Evolutionary conservation across 345 rosid genomes (phyloP).

Genomic region (Cardamine occulta): DNA sequence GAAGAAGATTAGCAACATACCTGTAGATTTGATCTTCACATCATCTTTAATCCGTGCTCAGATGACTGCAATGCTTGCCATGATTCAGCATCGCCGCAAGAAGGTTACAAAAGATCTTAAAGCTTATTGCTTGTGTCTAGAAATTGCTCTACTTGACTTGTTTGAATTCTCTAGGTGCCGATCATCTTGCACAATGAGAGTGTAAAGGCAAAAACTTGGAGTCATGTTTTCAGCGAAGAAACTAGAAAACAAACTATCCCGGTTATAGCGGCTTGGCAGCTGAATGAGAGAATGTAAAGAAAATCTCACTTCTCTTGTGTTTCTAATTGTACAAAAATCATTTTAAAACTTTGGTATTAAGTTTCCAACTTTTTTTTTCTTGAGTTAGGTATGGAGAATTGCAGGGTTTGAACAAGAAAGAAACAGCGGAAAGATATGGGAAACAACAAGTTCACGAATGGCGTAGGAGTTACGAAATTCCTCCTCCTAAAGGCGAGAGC

Average conservation of each 20-base stretch:
- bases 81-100: constrained; percentile 92
- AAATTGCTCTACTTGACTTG: constrained; percentile 10
- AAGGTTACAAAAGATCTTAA: constrained; percentile 54
- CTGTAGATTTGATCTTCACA: constrained; percentile 90
- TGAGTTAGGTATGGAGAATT: constrained; percentile 87
- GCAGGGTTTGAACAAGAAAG: constrained; percentile 95
- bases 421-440: constrained; percentile 94
- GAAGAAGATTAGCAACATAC: constrained; percentile 91
- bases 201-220: constrained; percentile 84
- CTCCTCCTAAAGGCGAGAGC: constrained; percentile 98
- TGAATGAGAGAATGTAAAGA: constrained; percentile 91
- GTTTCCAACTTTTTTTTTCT: constrained; percentile 10
- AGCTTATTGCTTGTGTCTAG: not conserved
- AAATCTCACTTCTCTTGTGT: constrained; percentile 2
- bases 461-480: constrained; percentile 96
- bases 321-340: not conserved
- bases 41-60: constrained; percentile 95
- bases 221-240: constrained; percentile 87
- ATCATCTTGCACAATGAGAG: constrained; percentile 73
- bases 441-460: constrained; percentile 92
- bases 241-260: constrained; percentile 82
- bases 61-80: constrained; percentile 99
- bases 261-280: constrained; percentile 88
- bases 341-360: not conserved
- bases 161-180: constrained; percentile 65